These are phyloP conservation scores for Mortierella sp. DNA, from an alignment of 371 early-diverging fungal genomes.

Conservation along the genomic window DNA sequence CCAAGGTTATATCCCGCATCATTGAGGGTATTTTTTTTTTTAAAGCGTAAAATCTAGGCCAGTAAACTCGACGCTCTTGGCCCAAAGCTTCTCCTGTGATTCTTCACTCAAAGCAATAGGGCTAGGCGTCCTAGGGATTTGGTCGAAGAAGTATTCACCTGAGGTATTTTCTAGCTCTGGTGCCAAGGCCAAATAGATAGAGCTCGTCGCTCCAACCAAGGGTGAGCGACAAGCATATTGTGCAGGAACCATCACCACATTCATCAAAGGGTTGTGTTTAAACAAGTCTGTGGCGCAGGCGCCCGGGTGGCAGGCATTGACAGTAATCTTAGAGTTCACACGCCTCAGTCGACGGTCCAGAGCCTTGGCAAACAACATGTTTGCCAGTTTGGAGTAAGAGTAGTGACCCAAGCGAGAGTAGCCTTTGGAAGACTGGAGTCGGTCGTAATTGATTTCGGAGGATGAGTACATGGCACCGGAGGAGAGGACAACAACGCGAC, in stretches of 20 bases:
- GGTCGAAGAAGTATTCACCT: conserved; percentile 58
- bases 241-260: conserved; percentile 18
- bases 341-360: conserved; percentile 58
- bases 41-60: conserved; percentile 33
- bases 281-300: conserved; percentile 60
- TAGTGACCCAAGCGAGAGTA: conserved; percentile 64
- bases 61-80: conserved; percentile 42
- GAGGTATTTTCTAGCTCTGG: conserved; percentile 56
- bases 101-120: conserved; percentile 27
- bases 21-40: neutral
- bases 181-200: conserved; percentile 62
- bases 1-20: too few species aligned
- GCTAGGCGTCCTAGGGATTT: conserved; percentile 32
- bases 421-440: conserved; percentile 33
- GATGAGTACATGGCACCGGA: conserved; percentile 58
- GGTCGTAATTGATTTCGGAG: conserved; percentile 56
- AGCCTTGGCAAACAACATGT: conserved; percentile 67
- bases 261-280: conserved; percentile 45
- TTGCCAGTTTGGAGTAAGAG: conserved; percentile 69
- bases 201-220: conserved; percentile 58
- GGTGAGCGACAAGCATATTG: conserved; percentile 37
- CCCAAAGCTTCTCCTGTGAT: conserved; percentile 43
- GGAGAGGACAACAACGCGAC: conserved; percentile 66
- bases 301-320: conserved; percentile 70
- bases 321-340: conserved; percentile 40